Evolutionary conservation across 495 filamentous ascomycete species (phyloP), one percentile per base, ranked within the genome.

Genomic region (Talaromyces adpressus): DNA sequence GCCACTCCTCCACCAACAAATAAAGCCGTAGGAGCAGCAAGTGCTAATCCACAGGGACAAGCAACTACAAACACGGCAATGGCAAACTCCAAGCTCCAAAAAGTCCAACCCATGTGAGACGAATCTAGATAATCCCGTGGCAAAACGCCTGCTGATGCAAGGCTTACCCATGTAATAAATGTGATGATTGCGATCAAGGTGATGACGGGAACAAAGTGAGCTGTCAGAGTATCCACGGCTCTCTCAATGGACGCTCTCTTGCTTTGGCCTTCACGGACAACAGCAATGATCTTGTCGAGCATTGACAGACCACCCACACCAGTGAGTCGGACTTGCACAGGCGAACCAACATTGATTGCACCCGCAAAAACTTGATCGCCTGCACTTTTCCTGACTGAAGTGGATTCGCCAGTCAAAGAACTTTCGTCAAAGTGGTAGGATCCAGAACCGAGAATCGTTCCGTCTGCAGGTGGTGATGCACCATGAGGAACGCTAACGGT

Each of bases 21-120:
- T 27, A 98, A 82, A 2, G 93, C 93, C 0, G 94, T 97, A 16
- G 93, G 93, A 2, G 93, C 92, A 62, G 93, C 93, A 32, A 98
- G 86, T 2, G 88, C 93, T 57, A 98, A 84, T n/a, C 93, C 93
- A 67, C 93, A 98, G 16, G 93, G 93, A 71, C 93, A 98, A 7
- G 93, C 93, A 41, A 97, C 88, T 39, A 98, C 91, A 73, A 97
- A 97, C 3, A 97, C 93, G 3, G 93, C 85, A 65, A 97, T 97
- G 0, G 93, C 90, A 70, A 98, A 98, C 60, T 93, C 86, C 36
- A 98, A 77, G 22, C 90, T 89, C 84, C 92, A 98, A 22, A 90
- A 87, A 0, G 88, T 81, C 91, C 91, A 96, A 11, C 91, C 89
- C 29, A 90, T 91, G 22, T 84, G 80, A 7, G 82, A 78, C 32